These are phyloP conservation scores for Chaetomium globosum DNA, from an alignment of 2,329 filamentous ascomycete species.

Conservation along the genomic window DNA sequence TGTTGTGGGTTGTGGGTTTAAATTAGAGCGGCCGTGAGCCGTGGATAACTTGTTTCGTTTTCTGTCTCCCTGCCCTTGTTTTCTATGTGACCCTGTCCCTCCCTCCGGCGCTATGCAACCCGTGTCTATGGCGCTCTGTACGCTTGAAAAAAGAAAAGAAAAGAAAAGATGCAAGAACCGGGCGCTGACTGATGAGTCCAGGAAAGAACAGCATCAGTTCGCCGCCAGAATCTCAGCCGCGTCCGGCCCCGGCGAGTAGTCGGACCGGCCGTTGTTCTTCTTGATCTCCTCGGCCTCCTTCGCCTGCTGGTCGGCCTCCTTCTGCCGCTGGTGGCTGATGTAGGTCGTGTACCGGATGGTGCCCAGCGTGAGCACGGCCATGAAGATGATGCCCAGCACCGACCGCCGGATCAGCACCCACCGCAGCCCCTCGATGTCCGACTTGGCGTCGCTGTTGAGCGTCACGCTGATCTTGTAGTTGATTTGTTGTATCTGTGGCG, in stretches of 20 bases:
- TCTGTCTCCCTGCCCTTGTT: neutral
- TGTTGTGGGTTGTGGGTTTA: neutral
- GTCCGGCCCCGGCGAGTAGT: conserved; percentile 53
- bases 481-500: conserved; percentile 76
- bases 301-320: conserved; percentile 47
- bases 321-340: conserved; percentile 53
- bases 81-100: conserved; percentile 3
- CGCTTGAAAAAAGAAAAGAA: neutral
- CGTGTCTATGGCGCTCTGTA: neutral
- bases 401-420: conserved; percentile 76
- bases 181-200: neutral
- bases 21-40: neutral
- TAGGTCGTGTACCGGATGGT: conserved; percentile 64
- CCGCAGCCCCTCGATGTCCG: conserved; percentile 85
- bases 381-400: conserved; percentile 66
- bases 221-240: conserved; percentile 62
- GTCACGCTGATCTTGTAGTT: conserved; percentile 94
- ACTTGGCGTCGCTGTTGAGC: conserved; percentile 86
- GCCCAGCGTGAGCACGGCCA: conserved; percentile 63
- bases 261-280: conserved; percentile 50
- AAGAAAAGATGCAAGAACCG: too few relatives aligned
- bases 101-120: conserved; percentile 11
- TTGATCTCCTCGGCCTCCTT: conserved; percentile 49
- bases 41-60: conserved; percentile 19
- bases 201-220: conserved; percentile 39